Base-by-base conservation (phyloP, 768 basidiomycete species). In the Gymnopilus junonius region DNA sequence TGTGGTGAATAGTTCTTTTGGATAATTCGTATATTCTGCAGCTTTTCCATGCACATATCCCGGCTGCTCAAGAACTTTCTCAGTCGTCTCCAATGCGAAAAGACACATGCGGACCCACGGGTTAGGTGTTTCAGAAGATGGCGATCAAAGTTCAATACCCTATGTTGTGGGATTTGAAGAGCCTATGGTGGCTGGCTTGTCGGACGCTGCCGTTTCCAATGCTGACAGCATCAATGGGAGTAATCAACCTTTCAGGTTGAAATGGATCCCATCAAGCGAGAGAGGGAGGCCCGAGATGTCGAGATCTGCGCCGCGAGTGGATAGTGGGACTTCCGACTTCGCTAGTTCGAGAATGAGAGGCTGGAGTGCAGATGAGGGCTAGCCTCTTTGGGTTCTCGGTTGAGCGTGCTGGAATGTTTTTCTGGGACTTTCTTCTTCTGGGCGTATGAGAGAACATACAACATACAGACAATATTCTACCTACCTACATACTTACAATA, bases 51-150 rank as follows among this genome's bases (percentile, higher is more conserved):
- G 87, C 71, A 80, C 77, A 1, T 81, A 84, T 37, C 74, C 80
- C 21, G 77, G 77, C 21, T 89, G 87, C 69, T 73, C 73, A 31
- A 85, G 87, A 64, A 75, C 78, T 2, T 89, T 89, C 69, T 86
- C 85, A 14, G 87, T 89, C 21, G 81, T 87, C 23, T 88, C 87
- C 4, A 89, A 89, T 65, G 87, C 87, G 8, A 87, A 85, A 66
- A 80, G 87, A 43, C 87, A 89, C 69, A 80, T 88, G 62, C 84
- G 86, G 35, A 87, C 85, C 8, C 87, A 89, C 61, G 85, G 87
- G 32, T 79, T 87, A 43, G 79, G 79, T 0, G 50, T 74, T 1
- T 56, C 65, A 21, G 68, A 70, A 25, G 71, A 71, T 27, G 40
- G 17, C 29, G 62, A 67, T 25, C 46, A 50, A n/a, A 34, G 61